A percentile compares a stretch with the other conserved stretches of the same genome.
Conservation (phyloP, 1,284 basidiomycete species). For the Earliella scabrosa region DNA sequence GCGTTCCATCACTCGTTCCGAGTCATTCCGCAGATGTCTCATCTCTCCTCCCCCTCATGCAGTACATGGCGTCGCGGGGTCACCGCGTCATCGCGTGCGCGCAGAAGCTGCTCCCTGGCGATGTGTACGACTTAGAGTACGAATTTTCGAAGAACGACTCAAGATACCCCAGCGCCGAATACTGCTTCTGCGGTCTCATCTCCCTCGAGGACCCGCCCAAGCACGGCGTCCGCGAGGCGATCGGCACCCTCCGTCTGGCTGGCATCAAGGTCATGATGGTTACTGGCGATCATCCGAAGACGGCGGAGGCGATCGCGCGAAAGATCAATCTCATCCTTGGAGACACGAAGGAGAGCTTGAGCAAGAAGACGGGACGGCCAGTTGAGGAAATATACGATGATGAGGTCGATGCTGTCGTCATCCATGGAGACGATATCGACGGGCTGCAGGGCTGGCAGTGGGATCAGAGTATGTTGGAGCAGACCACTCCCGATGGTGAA, state of each 20-base stretch:
- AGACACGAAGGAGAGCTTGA: conserved; percentile 64
- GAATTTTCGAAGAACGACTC: conserved; percentile 58
- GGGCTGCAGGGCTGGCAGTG: conserved; percentile 67
- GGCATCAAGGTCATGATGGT: conserved; percentile 80
- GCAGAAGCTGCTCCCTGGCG: conserved; percentile 54
- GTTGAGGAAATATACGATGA: conserved; percentile 69
- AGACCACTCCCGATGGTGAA: too few species aligned
- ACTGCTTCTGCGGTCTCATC: conserved; percentile 66
- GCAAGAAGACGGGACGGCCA: conserved; percentile 54
- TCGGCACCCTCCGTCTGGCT: conserved; percentile 66
- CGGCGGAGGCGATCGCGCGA: conserved; percentile 69
- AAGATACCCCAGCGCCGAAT: conserved; percentile 56
- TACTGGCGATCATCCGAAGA: conserved; percentile 71
- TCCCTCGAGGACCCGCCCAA: conserved; percentile 74
- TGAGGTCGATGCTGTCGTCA: conserved; percentile 64
- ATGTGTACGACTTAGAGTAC: conserved; percentile 49
- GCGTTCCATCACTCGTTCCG: conserved; percentile 22
- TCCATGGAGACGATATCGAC: conserved; percentile 71
- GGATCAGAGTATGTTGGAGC: conserved; percentile 63
- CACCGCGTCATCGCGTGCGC: conserved; percentile 75
- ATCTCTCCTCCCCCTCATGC: conserved; percentile 6
- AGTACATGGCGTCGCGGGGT: conserved; percentile 76
- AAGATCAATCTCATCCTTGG: conserved; percentile 70
- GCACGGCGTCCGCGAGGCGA: conserved; percentile 71
- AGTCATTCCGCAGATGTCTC: not conserved